phyloP scores from a whole-genome alignment of 768 basidiomycete genomes.

The Lactifluus pinguis region DNA sequence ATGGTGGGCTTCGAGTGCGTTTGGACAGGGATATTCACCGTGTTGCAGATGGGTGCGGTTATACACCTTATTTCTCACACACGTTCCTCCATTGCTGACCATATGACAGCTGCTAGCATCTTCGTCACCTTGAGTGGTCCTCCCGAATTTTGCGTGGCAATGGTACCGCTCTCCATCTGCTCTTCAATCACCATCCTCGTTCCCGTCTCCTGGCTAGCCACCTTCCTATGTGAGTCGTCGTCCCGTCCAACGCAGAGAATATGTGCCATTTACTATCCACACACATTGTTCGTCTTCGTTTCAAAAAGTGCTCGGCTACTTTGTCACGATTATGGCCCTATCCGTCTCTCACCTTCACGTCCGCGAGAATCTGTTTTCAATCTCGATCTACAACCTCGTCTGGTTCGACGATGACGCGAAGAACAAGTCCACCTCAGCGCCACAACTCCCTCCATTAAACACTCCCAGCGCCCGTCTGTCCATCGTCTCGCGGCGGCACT shows the following conservation, averaged over 20 bases:
- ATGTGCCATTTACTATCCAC: background rate
- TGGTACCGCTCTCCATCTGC: constrained; percentile 19
- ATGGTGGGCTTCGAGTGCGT: constrained; percentile 43
- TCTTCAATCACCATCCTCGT: constrained; percentile 25
- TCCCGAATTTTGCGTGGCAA: constrained; percentile 26
- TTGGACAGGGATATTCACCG: constrained; percentile 43
- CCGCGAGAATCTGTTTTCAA: constrained; percentile 43
- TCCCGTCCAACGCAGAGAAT: background rate
- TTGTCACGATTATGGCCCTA: constrained; percentile 41
- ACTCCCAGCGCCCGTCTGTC: constrained; percentile 2
- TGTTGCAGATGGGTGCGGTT: constrained; percentile 38
- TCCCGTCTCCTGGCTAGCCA: constrained; percentile 25
- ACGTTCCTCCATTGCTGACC: background rate
- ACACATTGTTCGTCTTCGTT: background rate
- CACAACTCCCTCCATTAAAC: constrained; percentile 16
- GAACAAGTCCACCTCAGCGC: background rate
- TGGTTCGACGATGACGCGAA: constrained; percentile 39
- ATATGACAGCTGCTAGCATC: constrained; percentile 38
- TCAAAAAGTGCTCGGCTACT: constrained; percentile 41
- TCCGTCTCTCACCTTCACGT: constrained; percentile 35
- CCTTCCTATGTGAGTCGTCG: constrained; percentile 22
- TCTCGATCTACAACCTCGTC: constrained; percentile 33
- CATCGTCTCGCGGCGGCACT: background rate
- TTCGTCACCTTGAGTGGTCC: constrained; percentile 38
- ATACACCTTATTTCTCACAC: background rate